These are phyloP conservation scores for Boechera divaricarpa DNA, from an alignment of 345 rosid species.

Conservation along the genomic window DNA sequence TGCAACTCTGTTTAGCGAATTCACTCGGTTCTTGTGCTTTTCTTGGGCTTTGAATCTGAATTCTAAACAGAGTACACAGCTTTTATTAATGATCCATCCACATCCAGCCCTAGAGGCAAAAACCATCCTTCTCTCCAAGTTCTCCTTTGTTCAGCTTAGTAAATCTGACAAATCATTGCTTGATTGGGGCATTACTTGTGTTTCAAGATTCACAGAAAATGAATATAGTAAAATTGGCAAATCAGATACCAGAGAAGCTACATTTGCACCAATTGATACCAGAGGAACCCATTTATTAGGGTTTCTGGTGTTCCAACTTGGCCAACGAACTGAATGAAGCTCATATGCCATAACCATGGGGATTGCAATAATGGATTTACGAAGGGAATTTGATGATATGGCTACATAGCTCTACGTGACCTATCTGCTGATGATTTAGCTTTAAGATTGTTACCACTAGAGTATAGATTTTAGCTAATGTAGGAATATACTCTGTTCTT, in stretches of 20 bases:
- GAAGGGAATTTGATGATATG: neutral
- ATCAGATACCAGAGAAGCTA: neutral
- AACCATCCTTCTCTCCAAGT: too few relatives aligned
- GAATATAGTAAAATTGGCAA: neutral
- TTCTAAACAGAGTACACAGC: conserved; percentile 24
- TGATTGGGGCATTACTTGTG: too few relatives aligned
- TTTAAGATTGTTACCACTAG: conserved; percentile 3
- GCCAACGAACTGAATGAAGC: neutral
- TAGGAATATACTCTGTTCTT: conserved; percentile 1
- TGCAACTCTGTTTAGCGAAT: conserved; percentile 34
- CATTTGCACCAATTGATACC: neutral
- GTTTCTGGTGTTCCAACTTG: neutral
- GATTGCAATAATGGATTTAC: neutral
- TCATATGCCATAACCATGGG: neutral
- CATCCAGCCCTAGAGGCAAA: too few relatives aligned
- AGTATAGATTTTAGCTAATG: neutral
- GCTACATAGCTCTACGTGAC: neutral
- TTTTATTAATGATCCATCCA: neutral
- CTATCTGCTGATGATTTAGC: neutral
- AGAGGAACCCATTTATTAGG: neutral
- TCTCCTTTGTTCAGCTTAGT: too few relatives aligned
- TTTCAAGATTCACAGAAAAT: too few relatives aligned
- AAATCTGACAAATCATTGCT: too few relatives aligned
- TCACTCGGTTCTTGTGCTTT: conserved; percentile 34
- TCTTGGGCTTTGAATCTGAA: conserved; percentile 14